Percentiles rank a stretch among this genome's conserved stretches.
phyloP scores from a whole-genome alignment of 2,329 filamentous ascomycete species.

The Alternaria sp. region DNA sequence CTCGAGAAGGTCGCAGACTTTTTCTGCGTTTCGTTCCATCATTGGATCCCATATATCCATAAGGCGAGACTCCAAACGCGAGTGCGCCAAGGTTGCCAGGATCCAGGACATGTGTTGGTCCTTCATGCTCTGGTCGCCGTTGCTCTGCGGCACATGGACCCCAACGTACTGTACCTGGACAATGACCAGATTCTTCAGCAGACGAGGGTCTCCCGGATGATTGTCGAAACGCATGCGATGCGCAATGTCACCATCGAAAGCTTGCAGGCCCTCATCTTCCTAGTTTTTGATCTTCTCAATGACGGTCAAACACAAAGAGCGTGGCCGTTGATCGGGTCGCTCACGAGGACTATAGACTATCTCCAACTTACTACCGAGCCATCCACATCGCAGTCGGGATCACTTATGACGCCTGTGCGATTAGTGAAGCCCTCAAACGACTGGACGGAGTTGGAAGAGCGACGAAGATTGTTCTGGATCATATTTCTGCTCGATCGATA shows the following conservation, averaged over 20 bases:
- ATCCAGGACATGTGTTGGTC: constrained; percentile 28
- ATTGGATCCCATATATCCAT: constrained; percentile 44
- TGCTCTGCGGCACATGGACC: constrained; percentile 38
- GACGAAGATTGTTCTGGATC: constrained; percentile 41
- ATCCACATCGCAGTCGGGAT: constrained; percentile 28
- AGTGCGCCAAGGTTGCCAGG: constrained; percentile 23
- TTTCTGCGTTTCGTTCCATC: constrained; percentile 43
- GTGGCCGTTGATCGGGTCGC: constrained; percentile 43
- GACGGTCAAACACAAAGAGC: constrained; percentile 37
- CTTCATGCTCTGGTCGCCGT: constrained; percentile 39
- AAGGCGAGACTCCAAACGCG: constrained; percentile 36
- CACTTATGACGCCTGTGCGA: constrained; percentile 39
- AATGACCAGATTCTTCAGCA: constrained; percentile 34
- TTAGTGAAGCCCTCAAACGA: constrained; percentile 33
- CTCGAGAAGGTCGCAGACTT: constrained; percentile 37
- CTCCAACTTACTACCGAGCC: constrained; percentile 41
- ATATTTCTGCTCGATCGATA: constrained; percentile 44
- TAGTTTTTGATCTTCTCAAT: constrained; percentile 43
- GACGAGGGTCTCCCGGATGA: constrained; percentile 33
- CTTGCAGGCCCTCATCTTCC: constrained; percentile 38
- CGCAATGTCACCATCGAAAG: constrained; percentile 37
- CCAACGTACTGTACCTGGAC: constrained; percentile 29
- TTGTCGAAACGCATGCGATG: constrained; percentile 39
- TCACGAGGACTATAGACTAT: constrained; percentile 43
- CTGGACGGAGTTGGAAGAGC: constrained; percentile 43